Evolutionary conservation across 2,329 filamentous ascomycete species (phyloP), one percentile per base, ranked within the genome.

Genomic region (Fonsecaea pugnacius): DNA sequence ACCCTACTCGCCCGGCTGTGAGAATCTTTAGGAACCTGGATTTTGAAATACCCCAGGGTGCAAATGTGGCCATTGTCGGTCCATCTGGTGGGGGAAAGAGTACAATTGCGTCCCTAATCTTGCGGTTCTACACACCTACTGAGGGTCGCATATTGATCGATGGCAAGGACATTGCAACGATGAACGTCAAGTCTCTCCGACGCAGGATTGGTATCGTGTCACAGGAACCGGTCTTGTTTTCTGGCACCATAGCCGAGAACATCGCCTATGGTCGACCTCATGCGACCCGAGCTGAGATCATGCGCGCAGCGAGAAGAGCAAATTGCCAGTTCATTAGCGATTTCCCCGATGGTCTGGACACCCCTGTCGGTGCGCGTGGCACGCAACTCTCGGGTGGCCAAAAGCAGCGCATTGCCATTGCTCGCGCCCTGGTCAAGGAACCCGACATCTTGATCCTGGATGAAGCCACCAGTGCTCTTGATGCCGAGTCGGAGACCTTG

Each of bases 261-360:
- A 98, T 99, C 71, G 85, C 92, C 0, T 99, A 99, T 73, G 95
- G 94, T 63, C 89, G 88, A 64, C 94, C 94, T 1, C 77, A 85
- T 53, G 94, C 95, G 1, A 88, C 88, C 2, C 84, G 91, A 59
- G 82, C 86, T 35, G 92, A 97, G 71, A 95, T 99, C 63, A 85
- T 96, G 64, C 85, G 87, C 21, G 96, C 95, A 7, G 95, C 95
- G 3, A 85, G 91, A 67, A 90, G 94, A 75, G 95, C 95, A 60
- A 99, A 99, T 77, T 99, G 95, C 76, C 89, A 90, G 71, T 99
- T 99, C 74, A 96, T 99, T 76, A 89, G 90, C 75, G 95, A 99
- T 76, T 96, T 99, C 71, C 95, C 95, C 32, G 92, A 98, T 63
- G 95, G 95, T 4, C 85, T 99, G 6, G 94, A 99, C 74, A 99